Evolutionary conservation across 2,329 filamentous ascomycete species (phyloP), one percentile per base, ranked within the genome.

Genomic region (Acrocalymma vagum): DNA sequence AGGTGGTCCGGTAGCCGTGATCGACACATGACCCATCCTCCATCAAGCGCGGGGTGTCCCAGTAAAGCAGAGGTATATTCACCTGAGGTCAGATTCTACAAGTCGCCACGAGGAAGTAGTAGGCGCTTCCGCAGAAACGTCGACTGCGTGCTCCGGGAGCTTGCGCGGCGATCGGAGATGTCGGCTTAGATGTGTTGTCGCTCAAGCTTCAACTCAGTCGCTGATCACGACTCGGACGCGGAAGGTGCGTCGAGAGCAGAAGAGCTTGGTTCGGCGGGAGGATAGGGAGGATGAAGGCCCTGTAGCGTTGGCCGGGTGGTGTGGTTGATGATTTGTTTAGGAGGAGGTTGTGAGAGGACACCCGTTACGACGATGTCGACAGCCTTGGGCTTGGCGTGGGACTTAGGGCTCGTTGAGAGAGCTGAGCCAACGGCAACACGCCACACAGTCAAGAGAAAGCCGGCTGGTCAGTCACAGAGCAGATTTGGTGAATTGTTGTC

Each of bases 41-140:
- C 46, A 49, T 33, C 41, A 42, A 50, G 36, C 22, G 51, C 48
- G 41, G 30, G 42, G 45, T 42, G 46, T 33, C n/a, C n/a, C 36
- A 49, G 45, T 40, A 47, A 60, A 64, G 56, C 43, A 38, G 53
- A 53, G 53, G 54, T 34, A 50, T 63, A 67, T 54, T 58, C 64
- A 72, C 69, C 69, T 72, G 62, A 29, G 43, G 63, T 71, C 66
- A 71, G 61, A 60, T 60, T 42, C 57, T 62, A 59, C 55, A 58
- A 54, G 53, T 65, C 64, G 68, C 69, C 69, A 71, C 69, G 62
- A 53, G 48, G 50, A 45, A 44, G 35, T 27, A 66, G 63, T 67
- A 35, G 55, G 67, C 69, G 69, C 67, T 71, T 71, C 69, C 65
- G 66, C 62, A 64, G 66, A 67, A 58, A 60, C 55, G 65, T 61